Percentiles rank a stretch among this genome's conserved stretches.
These are phyloP conservation scores for Grammothele lineata DNA, from an alignment of 768 basidiomycete species.

Conservation along the genomic window DNA sequence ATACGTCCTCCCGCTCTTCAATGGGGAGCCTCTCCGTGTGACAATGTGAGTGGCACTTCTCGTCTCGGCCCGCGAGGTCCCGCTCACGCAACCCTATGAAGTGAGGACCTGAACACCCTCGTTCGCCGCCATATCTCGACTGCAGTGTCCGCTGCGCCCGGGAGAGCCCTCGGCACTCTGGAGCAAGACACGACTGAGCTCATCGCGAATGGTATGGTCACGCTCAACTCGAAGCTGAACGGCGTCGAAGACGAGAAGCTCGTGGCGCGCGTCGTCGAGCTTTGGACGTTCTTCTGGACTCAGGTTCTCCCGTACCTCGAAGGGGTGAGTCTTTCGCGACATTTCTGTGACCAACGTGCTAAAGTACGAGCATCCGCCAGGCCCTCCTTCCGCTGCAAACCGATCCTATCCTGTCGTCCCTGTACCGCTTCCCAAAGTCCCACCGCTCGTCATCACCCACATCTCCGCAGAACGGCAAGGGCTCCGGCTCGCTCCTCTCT, in stretches of 20 bases:
- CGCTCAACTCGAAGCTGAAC: slow-evolving; percentile 78
- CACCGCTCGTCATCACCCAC: slow-evolving; percentile 48
- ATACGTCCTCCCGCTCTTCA: slow-evolving; percentile 87
- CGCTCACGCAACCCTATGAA: slow-evolving; percentile 23
- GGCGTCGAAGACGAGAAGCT: slow-evolving; percentile 77
- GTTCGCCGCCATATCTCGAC: slow-evolving; percentile 76
- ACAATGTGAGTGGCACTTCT: slow-evolving; percentile 58
- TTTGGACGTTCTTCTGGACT: slow-evolving; percentile 94
- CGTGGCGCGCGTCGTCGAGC: slow-evolving; percentile 72
- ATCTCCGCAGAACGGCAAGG: slow-evolving; percentile 45
- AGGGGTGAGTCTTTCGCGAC: slow-evolving; percentile 53
- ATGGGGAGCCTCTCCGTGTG: slow-evolving; percentile 79
- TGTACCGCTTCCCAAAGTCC: slow-evolving; percentile 56
- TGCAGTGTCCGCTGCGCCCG: slow-evolving; percentile 68
- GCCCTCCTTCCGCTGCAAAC: slow-evolving; percentile 59
- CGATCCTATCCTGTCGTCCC: slow-evolving; percentile 58
- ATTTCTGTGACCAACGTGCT: slow-evolving; percentile 33
- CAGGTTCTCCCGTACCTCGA: slow-evolving; percentile 84
- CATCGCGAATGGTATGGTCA: slow-evolving; percentile 86
- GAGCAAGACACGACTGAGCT: slow-evolving; percentile 80
- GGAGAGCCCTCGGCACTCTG: slow-evolving; percentile 68
- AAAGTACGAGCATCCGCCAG: slow-evolving; percentile 25
- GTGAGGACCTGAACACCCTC: slow-evolving; percentile 84
- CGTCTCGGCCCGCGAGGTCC: not conserved
- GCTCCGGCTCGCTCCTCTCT: slow-evolving; percentile 33